Evolutionary conservation across 768 basidiomycete genomes (phyloP).

Genomic region (Boletus coccyginus): DNA sequence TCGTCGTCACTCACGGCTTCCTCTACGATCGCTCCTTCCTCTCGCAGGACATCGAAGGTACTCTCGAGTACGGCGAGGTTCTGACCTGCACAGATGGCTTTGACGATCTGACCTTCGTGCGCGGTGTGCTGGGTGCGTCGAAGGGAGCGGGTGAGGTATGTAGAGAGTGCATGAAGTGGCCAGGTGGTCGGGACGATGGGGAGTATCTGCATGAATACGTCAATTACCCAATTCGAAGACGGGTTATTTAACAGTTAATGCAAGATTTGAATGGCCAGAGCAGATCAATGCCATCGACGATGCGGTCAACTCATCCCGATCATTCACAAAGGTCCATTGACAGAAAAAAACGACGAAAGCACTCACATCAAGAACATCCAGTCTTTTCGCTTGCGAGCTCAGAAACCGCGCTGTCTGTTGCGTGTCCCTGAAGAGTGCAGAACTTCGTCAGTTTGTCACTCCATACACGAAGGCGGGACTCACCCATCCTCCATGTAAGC

Average conservation of each 20-base stretch:
- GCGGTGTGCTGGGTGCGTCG: constrained; percentile 67
- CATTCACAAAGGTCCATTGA: neutral
- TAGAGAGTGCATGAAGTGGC: constrained; percentile 68
- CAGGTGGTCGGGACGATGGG: constrained; percentile 68
- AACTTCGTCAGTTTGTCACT: neutral
- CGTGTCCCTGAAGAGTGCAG: constrained; percentile 40
- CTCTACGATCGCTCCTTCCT: constrained; percentile 67
- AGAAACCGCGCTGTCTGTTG: constrained; percentile 67
- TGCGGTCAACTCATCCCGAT: neutral
- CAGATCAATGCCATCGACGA: neutral
- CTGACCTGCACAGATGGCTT: constrained; percentile 73
- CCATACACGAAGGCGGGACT: constrained; percentile 25
- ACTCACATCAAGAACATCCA: constrained; percentile 77
- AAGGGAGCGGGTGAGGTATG: constrained; percentile 78
- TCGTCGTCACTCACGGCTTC: constrained; percentile 52
- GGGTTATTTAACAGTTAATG: neutral
- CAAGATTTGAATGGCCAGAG: neutral
- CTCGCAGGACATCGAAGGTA: constrained; percentile 54
- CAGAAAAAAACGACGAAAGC: neutral
- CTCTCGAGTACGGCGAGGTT: constrained; percentile 71
- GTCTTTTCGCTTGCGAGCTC: constrained; percentile 74
- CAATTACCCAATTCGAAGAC: neutral
- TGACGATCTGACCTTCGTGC: constrained; percentile 74
- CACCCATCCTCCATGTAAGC: constrained; percentile 82
- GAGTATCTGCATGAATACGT: constrained; percentile 47